Percentiles rank a stretch among this genome's conserved stretches.
phyloP scores from a whole-genome alignment of 441 rosid genomes.

The Bruguiera hainesii region DNA sequence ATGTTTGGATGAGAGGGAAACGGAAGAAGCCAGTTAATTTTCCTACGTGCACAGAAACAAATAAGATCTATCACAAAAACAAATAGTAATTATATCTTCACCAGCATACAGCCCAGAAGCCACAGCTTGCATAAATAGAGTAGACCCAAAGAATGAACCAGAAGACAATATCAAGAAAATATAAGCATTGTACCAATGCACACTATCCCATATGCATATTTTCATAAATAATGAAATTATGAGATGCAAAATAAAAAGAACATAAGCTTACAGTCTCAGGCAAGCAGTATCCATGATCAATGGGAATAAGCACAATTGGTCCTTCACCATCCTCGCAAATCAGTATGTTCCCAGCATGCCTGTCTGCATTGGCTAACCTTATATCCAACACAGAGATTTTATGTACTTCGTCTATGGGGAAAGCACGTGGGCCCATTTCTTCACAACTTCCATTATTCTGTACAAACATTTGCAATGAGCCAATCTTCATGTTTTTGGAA shows the following conservation, averaged over 20 bases:
- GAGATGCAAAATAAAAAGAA: constrained; percentile 10
- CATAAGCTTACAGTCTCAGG: constrained; percentile 53
- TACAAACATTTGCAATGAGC: constrained; percentile 76
- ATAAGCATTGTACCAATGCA: too few species aligned
- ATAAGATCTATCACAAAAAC: too few species aligned
- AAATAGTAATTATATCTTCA: too few species aligned
- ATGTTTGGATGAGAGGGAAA: too few species aligned
- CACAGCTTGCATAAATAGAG: too few species aligned
- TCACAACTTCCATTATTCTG: constrained; percentile 66
- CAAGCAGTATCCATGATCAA: constrained; percentile 82
- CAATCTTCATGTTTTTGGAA: constrained; percentile 49
- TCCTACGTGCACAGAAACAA: too few species aligned
- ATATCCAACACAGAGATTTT: constrained; percentile 72
- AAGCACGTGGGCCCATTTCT: constrained; percentile 60
- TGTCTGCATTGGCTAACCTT: constrained; percentile 77
- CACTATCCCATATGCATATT: too few species aligned
- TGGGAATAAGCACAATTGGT: constrained; percentile 52
- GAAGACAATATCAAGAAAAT: background rate
- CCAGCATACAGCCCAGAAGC: too few species aligned
- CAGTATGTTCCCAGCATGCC: constrained; percentile 75
- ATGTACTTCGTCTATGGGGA: constrained; percentile 70
- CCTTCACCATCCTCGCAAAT: constrained; percentile 45
- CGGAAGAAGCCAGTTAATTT: too few species aligned
- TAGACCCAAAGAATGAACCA: background rate
- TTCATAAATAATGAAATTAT: too few species aligned